Base-by-base conservation (phyloP, 441 rosid genomes). In the Pelargonium cotyledonis region DNA sequence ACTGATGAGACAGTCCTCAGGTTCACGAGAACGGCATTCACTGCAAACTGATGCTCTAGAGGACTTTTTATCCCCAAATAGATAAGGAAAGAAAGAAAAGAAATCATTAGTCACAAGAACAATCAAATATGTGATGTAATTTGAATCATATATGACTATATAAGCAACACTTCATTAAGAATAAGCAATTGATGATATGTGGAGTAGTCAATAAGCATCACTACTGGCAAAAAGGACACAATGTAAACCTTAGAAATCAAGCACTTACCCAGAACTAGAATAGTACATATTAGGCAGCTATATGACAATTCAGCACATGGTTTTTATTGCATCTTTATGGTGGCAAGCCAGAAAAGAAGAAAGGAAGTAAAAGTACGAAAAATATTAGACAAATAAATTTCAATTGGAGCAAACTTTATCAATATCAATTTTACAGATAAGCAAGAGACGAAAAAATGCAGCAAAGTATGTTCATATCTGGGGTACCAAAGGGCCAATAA, bases 1-100 rank as follows among this genome's bases (percentile, higher is more conserved):
- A 65, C 76, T 80, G 46, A 90, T 64, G 6, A 95, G 86, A 70
- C 90, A 91, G 38, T 95, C 99, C 73, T 78, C 90, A 0, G 98
- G 98, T 72, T 95, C 98, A 58, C 79, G 84, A 43, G 53, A 74
- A 73, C 41, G 72, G 76, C 99, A 95, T 80, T 73, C 78, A 49
- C 69, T 68, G 67, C 99, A 95, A 69, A 76, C 90, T 35, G 86
- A 65, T 65, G 76, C 77, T 68, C 64, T 57, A 6, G 74, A 78
- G 68, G 75, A 18, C 90, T 91, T 82, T 72, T 70, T 65, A 46
- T 67, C 3, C 18, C 49, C 71, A 44, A 12, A 19, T 11, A 57
- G 55, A 29, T 29, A 12, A 73, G 4, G 12, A 70, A 40, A 63
- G 18, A 31, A 21, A 8, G 5, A 58, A 16, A 72, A 47, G 14